Evolutionary conservation across 345 rosid species (phyloP), one percentile per base, ranked within the genome.

Genomic region (Balakata baccata): DNA sequence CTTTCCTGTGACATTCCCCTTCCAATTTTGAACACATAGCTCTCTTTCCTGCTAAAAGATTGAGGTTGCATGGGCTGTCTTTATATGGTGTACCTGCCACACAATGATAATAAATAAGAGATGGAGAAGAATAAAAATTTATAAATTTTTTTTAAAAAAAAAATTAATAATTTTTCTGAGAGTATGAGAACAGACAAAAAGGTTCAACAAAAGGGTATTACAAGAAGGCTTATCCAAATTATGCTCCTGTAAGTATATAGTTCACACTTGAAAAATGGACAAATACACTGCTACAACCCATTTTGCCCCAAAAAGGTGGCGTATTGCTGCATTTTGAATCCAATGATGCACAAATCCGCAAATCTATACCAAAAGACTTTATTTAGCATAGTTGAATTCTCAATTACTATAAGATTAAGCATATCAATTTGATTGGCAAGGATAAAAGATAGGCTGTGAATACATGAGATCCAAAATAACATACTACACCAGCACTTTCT

Each of bases 81-180:
- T 74, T 74, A 68, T 23, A 79, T 22, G 84, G 83, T 50, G 85
- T 77, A 47, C 76, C 92, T 85, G 82, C 79, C 52, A 69, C 23
- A 63, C 79, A 37, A 51, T 38, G 20, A 64, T 54, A 62, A 64
- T 47, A 34, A 77, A 3, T 45, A 16, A 38, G 17, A 20, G 49
- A 59, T 62, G 46, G 60, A 56, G 60, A 6, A 62, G 10, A 43
- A 43, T 7, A 43, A 43, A 43, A 43, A 6, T 43, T 43, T 6
- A 6, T 6, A 4, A 49, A n/a, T n/a, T 61, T 17, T 60, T 34
- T 56, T 18, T 12, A 34, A 17, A 29, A 47, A 7, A 63, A 50
- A 10, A 22, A 50, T 34, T 9, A 11, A 23, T 0, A 14, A 66
- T 34, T 46, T 66, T 23, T 23, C 41, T 11, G 54, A 11, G 14